Evolutionary conservation across 352 stramenopile species (phyloP).

Genomic region (Pythium dissimile): DNA sequence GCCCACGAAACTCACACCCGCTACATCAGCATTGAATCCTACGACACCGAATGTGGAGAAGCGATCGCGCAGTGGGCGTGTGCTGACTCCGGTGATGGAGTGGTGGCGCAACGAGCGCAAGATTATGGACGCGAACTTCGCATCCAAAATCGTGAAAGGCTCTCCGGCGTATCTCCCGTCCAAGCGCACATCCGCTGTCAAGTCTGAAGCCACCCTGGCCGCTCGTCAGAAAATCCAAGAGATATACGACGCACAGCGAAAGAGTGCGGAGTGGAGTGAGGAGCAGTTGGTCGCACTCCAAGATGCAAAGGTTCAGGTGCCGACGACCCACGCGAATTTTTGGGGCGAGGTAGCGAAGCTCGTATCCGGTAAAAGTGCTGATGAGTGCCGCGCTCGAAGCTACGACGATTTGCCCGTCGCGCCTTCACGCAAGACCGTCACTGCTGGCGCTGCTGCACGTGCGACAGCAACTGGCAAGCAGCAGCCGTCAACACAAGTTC

Average conservation of each 20-base stretch:
- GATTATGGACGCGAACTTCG: conserved; percentile 17
- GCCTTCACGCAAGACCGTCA: conserved; percentile 25
- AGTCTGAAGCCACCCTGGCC: conserved; percentile 12
- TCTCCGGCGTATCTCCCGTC: conserved; percentile 28
- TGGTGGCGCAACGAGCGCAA: conserved; percentile 44
- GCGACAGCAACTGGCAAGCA: conserved; percentile 17
- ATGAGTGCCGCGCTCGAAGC: conserved; percentile 55
- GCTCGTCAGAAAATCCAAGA: conserved; percentile 23
- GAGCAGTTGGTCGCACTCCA: conserved; percentile 48
- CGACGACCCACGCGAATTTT: conserved; percentile 60
- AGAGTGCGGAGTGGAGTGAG: conserved; percentile 40
- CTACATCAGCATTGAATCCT: background rate
- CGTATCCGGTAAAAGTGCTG: conserved; percentile 54
- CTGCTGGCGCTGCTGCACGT: background rate
- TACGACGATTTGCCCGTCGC: conserved; percentile 57
- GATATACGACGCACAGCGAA: conserved; percentile 18
- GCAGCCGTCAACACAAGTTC: background rate
- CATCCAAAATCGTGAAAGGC: conserved; percentile 21
- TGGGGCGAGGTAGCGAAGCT: conserved; percentile 42
- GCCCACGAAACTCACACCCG: background rate
- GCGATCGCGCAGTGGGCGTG: conserved; percentile 21
- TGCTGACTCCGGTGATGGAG: conserved; percentile 38
- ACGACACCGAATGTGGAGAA: background rate
- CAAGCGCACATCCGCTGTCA: background rate
- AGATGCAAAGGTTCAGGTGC: conserved; percentile 55